Conservation (phyloP, 2,329 filamentous ascomycete species). For the Alternaria solani region DNA sequence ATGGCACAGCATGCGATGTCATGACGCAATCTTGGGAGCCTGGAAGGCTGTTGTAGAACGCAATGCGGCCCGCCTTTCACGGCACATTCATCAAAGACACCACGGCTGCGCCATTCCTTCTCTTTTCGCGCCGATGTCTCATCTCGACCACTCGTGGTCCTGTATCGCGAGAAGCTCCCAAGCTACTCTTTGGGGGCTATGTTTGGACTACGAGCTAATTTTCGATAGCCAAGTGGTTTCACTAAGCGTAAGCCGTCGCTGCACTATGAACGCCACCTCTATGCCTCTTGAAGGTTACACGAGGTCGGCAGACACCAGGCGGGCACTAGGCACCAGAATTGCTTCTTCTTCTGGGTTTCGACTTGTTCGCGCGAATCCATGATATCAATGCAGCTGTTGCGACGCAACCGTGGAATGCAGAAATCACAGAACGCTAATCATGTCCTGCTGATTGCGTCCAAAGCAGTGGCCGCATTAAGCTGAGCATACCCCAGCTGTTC, state of each 20-base stretch:
- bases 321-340: background rate
- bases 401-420: background rate
- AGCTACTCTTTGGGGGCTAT: background rate
- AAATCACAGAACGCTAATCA: background rate
- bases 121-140: background rate
- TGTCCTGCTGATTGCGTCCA: background rate
- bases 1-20: background rate
- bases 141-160: background rate
- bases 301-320: background rate
- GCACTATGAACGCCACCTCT: conserved; percentile 1
- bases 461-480: background rate
- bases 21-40: background rate
- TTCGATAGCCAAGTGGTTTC: background rate
- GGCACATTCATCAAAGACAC: background rate
- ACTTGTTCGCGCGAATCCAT: background rate
- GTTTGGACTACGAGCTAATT: background rate
- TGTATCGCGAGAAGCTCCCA: background rate
- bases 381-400: background rate
- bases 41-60: background rate
- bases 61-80: background rate
- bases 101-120: background rate
- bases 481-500: background rate
- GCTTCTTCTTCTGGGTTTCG: background rate
- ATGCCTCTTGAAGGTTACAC: background rate
- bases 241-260: background rate